Evolutionary conservation across 2,329 filamentous ascomycete species (phyloP).

Genomic region (Talaromyces islandicus): DNA sequence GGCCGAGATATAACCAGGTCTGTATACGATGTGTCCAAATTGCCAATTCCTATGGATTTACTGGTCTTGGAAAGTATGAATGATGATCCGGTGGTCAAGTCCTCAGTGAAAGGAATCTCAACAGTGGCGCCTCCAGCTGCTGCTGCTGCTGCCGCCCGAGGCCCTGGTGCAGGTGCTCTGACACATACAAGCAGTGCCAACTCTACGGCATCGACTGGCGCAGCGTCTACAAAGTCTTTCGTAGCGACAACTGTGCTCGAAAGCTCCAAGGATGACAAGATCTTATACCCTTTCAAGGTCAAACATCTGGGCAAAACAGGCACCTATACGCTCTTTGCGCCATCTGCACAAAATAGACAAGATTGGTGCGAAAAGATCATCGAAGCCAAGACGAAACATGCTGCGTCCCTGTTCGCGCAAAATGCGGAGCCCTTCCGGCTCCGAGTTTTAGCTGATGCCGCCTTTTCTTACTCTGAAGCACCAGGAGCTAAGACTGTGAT

Average conservation of each 20-base stretch:
- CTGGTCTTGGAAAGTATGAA: slow-evolving; percentile 87
- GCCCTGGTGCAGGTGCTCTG: slow-evolving; percentile 46
- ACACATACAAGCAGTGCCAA: slow-evolving; percentile 63
- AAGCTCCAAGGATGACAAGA: slow-evolving; percentile 64
- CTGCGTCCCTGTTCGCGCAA: slow-evolving; percentile 78
- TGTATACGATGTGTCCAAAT: slow-evolving; percentile 88
- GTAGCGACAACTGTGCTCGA: slow-evolving; percentile 42
- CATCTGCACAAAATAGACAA: slow-evolving; percentile 64
- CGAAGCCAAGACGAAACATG: slow-evolving; percentile 90
- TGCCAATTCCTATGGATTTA: slow-evolving; percentile 94
- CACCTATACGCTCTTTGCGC: slow-evolving; percentile 84
- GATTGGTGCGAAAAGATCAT: slow-evolving; percentile 95
- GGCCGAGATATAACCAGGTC: slow-evolving; percentile 62
- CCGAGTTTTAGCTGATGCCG: slow-evolving; percentile 83
- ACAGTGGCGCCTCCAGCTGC: slow-evolving; percentile 50
- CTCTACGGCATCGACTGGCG: slow-evolving; percentile 36
- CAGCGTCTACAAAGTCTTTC: slow-evolving; percentile 10
- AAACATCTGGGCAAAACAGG: slow-evolving; percentile 88
- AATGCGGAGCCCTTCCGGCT: slow-evolving; percentile 94
- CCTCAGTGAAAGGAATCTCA: slow-evolving; percentile 63
- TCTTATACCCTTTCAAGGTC: slow-evolving; percentile 88
- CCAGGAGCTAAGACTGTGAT: slow-evolving; percentile 62
- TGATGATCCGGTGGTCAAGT: slow-evolving; percentile 84
- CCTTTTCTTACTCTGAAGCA: slow-evolving; percentile 56
- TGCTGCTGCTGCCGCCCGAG: slow-evolving; percentile 30